phyloP scores from a whole-genome alignment of 345 rosid species.

The Pelargonium nanum region DNA sequence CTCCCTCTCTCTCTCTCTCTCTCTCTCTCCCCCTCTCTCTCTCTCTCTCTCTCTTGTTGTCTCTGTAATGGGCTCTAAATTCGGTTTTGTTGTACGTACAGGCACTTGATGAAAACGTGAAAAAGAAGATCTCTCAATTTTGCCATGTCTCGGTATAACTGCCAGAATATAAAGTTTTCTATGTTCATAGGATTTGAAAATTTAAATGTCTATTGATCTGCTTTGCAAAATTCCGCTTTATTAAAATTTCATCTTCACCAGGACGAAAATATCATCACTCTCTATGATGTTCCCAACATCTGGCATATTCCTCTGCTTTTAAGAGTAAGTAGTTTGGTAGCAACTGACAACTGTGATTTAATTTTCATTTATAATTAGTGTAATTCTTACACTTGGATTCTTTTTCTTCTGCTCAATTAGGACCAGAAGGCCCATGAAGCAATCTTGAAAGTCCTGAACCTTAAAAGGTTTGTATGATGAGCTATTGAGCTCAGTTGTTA shows the following conservation, averaged over 20 bases:
- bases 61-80: neutral
- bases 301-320: conserved; percentile 94
- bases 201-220: neutral
- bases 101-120: conserved; percentile 83
- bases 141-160: conserved; percentile 72
- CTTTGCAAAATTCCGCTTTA: neutral
- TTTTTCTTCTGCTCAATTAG: conserved; percentile 30
- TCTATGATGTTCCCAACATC: conserved; percentile 86
- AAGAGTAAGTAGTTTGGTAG: conserved; percentile 36
- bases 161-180: neutral
- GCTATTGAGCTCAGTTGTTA: neutral
- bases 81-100: conserved; percentile 20
- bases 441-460: conserved; percentile 64
- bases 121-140: conserved; percentile 77
- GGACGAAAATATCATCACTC: conserved; percentile 69
- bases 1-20: conserved; percentile 6
- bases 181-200: no score
- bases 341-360: neutral
- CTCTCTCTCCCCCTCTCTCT: neutral
- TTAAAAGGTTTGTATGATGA: conserved; percentile 40
- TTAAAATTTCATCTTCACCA: conserved; percentile 20
- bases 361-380: neutral
- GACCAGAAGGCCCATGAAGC: conserved; percentile 95
- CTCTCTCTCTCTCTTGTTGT: neutral
- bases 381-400: neutral